A percentile compares a stretch with the other conserved stretches of the same genome.
Conservation (phyloP, 2,329 filamentous ascomycete species). For the Fusarium verticillioides region DNA sequence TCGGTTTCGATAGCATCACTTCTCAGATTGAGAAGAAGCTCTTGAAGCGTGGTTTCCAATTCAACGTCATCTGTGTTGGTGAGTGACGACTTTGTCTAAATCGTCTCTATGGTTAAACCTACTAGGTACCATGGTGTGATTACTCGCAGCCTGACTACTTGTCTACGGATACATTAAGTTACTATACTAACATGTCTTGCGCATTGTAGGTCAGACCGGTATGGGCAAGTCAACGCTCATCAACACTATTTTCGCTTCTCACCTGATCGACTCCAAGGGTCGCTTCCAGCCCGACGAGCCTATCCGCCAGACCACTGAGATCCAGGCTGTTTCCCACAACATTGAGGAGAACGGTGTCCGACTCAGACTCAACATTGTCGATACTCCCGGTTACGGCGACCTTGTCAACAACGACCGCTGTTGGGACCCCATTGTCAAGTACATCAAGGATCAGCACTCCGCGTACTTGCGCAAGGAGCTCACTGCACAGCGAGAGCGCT, state of each 20-base stretch:
- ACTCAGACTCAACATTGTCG: slow-evolving; percentile 97
- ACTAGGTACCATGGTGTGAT: slow-evolving; percentile 30
- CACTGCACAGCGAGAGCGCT: slow-evolving; percentile 97
- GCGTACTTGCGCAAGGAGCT: slow-evolving; percentile 99
- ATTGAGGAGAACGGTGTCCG: slow-evolving; percentile 99
- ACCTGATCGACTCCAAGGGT: slow-evolving; percentile 99
- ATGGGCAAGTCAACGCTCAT: slow-evolving; percentile 98
- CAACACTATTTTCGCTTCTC: slow-evolving; percentile 99
- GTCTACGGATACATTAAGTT: neutral
- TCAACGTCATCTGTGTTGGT: slow-evolving; percentile 99
- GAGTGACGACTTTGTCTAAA: slow-evolving; percentile 57
- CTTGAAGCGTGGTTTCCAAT: slow-evolving; percentile 99
- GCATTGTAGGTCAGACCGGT: slow-evolving; percentile 85
- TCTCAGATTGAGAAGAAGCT: slow-evolving; percentile 99
- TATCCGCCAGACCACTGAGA: slow-evolving; percentile 95
- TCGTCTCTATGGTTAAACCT: slow-evolving; percentile 15
- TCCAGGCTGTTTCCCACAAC: slow-evolving; percentile 96
- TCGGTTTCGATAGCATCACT: slow-evolving; percentile 99
- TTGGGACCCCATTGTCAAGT: slow-evolving; percentile 99
- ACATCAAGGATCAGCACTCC: slow-evolving; percentile 99
- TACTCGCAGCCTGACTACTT: slow-evolving; percentile 6
- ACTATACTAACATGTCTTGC: slow-evolving; percentile 28
- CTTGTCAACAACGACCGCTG: slow-evolving; percentile 99
- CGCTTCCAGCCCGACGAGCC: slow-evolving; percentile 91
- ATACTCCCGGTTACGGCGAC: slow-evolving; percentile 97